phyloP scores from a whole-genome alignment of 1,284 basidiomycete species.

The Chalciporus sp. region DNA sequence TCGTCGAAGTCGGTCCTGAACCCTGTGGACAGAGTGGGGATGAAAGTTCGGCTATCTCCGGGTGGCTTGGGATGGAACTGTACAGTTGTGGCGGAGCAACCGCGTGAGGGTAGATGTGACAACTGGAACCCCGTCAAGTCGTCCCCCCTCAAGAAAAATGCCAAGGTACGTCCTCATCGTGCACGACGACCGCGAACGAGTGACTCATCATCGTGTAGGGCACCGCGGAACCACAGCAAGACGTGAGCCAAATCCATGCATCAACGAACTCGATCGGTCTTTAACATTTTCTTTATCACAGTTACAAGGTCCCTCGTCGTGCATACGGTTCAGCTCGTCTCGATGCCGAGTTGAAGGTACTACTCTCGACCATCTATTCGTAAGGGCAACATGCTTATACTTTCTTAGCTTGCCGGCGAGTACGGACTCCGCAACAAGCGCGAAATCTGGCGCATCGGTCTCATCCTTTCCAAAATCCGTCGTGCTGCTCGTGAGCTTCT shows the following conservation, averaged over 20 bases:
- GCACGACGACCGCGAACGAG: constrained; percentile 16
- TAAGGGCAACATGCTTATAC: constrained; percentile 4
- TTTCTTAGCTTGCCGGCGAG: constrained; percentile 90
- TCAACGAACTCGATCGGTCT: constrained; percentile 66
- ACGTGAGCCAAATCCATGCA: constrained; percentile 83
- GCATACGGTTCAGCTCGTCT: constrained; percentile 98
- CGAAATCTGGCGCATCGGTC: constrained; percentile 99
- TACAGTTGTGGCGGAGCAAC: constrained; percentile 45
- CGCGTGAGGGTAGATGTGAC: constrained; percentile 5
- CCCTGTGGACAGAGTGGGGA: constrained; percentile 31
- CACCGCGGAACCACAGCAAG: constrained; percentile 87
- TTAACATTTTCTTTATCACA: constrained; percentile 60
- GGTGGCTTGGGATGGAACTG: constrained; percentile 41
- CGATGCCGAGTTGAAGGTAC: constrained; percentile 97
- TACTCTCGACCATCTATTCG: background rate
- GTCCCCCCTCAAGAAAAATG: constrained; percentile 69
- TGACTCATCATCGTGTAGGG: constrained; percentile 55
- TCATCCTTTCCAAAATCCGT: constrained; percentile 99
- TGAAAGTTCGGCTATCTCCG: constrained; percentile 39
- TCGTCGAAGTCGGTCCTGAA: constrained; percentile 46
- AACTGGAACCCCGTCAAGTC: constrained; percentile 34
- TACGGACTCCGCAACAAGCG: constrained; percentile 99
- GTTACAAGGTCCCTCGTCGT: constrained; percentile 98
- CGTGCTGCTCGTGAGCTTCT: constrained; percentile 99
- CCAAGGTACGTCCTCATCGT: constrained; percentile 63